phyloP scores from a whole-genome alignment of 2,329 filamentous ascomycete genomes.

The Pyrenophora seminiperda region DNA sequence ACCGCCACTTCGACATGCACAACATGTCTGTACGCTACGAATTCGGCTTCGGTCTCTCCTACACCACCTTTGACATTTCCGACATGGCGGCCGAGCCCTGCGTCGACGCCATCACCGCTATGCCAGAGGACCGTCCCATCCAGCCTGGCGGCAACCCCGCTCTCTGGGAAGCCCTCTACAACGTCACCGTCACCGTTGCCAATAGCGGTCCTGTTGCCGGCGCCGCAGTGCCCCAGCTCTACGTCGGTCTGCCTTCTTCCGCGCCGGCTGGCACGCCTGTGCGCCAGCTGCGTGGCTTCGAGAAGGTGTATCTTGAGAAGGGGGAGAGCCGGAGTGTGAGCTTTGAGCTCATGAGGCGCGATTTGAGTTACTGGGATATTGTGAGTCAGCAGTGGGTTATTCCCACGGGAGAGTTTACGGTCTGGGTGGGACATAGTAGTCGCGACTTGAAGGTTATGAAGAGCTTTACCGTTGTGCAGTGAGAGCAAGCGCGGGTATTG shows the following conservation, averaged over 20 bases:
- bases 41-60: constrained; percentile 76
- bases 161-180: constrained; percentile 72
- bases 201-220: constrained; percentile 68
- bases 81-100: constrained; percentile 63
- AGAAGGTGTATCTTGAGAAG: constrained; percentile 56
- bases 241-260: constrained; percentile 56
- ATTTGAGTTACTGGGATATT: constrained; percentile 86
- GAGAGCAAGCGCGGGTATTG: too few species aligned
- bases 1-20: constrained; percentile 72
- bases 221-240: constrained; percentile 62
- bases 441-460: constrained; percentile 31
- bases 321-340: constrained; percentile 70
- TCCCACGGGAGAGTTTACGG: constrained; percentile 48
- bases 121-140: constrained; percentile 50
- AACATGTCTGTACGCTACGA: constrained; percentile 73
- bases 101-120: constrained; percentile 65
- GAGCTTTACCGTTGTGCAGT: constrained; percentile 26
- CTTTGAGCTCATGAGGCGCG: constrained; percentile 73
- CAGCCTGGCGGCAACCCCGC: constrained; percentile 52
- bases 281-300: constrained; percentile 54
- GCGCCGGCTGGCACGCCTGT: constrained; percentile 65
- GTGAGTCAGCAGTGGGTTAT: constrained; percentile 77
- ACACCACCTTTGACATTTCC: constrained; percentile 77
- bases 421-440: constrained; percentile 36
- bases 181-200: constrained; percentile 67